These are phyloP conservation scores for Crithidia thermophila DNA, from an alignment of 208 protist species.

Conservation along the genomic window DNA sequence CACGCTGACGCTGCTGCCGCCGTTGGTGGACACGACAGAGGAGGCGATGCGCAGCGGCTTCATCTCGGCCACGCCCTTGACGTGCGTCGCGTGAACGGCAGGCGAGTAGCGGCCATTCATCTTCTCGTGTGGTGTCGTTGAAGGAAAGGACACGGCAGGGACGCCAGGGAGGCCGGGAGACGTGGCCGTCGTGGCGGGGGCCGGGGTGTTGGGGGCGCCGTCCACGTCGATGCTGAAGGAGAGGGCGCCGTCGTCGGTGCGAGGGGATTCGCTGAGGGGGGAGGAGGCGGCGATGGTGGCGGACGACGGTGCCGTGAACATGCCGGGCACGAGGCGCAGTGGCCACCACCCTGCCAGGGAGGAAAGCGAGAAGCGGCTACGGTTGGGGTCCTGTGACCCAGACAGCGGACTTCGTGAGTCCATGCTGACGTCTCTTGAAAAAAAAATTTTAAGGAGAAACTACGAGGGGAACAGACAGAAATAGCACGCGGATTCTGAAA, in stretches of 20 bases:
- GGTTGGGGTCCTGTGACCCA: background rate
- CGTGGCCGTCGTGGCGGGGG: background rate
- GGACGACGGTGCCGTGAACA: background rate
- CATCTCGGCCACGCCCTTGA: background rate
- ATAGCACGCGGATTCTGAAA: too few relatives aligned
- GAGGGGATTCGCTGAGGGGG: background rate
- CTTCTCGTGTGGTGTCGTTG: background rate
- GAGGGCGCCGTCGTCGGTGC: background rate
- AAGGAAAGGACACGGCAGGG: background rate
- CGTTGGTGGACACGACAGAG: background rate
- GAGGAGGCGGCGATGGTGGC: background rate
- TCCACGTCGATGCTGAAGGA: background rate
- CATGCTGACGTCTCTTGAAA: constrained; percentile 1
- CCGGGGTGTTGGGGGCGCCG: background rate
- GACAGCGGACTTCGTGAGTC: background rate
- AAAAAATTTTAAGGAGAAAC: too few relatives aligned
- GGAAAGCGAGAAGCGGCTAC: background rate
- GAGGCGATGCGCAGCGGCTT: background rate
- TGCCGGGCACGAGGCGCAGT: constrained; percentile 1
- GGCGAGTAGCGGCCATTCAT: background rate
- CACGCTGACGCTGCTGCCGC: background rate
- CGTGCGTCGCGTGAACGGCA: background rate
- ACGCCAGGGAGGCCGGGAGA: background rate
- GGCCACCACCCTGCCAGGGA: constrained; percentile 8
- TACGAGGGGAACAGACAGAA: too few relatives aligned